A percentile compares a stretch with the other conserved stretches of the same genome.
Conservation (phyloP, 2,329 filamentous ascomycete genomes). For the Cadophora gregata region DNA sequence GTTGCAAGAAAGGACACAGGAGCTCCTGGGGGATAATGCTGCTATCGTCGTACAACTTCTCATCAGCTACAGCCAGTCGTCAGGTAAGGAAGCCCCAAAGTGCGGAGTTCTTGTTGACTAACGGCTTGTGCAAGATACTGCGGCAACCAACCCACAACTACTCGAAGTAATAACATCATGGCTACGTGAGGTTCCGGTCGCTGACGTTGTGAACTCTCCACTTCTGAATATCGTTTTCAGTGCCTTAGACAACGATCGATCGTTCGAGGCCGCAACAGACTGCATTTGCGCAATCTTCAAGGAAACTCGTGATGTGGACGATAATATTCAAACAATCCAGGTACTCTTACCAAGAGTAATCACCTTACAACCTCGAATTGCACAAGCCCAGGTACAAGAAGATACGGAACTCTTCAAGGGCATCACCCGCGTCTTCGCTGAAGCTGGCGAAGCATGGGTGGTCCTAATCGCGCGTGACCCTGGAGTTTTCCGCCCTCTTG, state of each 20-base stretch:
- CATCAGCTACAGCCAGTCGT: conserved; percentile 90
- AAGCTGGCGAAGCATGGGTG: conserved; percentile 94
- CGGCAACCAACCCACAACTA: conserved; percentile 85
- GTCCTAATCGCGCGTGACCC: conserved; percentile 88
- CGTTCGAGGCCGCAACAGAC: conserved; percentile 88
- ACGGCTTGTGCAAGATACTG: conserved; percentile 59
- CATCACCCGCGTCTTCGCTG: conserved; percentile 87
- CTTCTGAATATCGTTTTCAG: conserved; percentile 82
- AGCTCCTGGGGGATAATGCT: conserved; percentile 90
- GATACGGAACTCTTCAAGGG: conserved; percentile 88
- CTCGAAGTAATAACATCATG: conserved; percentile 97
- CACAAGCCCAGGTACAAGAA: conserved; percentile 75
- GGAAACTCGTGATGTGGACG: conserved; percentile 93
- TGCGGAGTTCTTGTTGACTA: conserved; percentile 28
- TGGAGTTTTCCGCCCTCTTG: conserved; percentile 78
- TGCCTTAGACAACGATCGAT: conserved; percentile 75
- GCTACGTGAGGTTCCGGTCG: conserved; percentile 89
- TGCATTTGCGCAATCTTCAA: conserved; percentile 90
- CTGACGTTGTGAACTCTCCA: conserved; percentile 82
- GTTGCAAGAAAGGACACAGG: conserved; percentile 81
- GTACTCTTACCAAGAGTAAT: conserved; percentile 82
- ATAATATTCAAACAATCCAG: conserved; percentile 82
- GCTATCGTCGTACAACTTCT: conserved; percentile 85
- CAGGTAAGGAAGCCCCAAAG: conserved; percentile 63
- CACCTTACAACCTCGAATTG: conserved; percentile 76